These are phyloP conservation scores for Colletotrichum lentis DNA, from an alignment of 2,329 filamentous ascomycete species.

Conservation along the genomic window DNA sequence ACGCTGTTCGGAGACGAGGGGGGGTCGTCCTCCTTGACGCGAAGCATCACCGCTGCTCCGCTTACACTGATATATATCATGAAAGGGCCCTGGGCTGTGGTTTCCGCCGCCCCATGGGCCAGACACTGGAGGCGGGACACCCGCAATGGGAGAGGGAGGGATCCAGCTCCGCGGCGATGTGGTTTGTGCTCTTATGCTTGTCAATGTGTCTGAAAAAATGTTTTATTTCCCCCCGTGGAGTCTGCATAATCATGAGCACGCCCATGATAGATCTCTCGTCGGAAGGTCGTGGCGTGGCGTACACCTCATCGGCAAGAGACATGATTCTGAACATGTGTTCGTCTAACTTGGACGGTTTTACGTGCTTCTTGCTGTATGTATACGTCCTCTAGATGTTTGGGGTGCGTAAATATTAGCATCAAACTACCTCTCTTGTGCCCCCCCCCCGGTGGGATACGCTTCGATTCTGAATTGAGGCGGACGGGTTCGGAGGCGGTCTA, in stretches of 20 bases:
- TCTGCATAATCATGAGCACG: neutral
- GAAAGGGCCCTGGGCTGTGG: no score
- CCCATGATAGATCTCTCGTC: neutral
- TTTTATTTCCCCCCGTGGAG: neutral
- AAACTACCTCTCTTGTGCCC: no score
- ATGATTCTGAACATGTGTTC: neutral
- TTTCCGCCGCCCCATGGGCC: neutral
- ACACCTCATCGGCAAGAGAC: neutral
- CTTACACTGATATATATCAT: neutral
- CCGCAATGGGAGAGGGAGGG: no score
- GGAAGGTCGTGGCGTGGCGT: neutral
- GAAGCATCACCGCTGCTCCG: neutral
- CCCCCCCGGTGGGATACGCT: no score
- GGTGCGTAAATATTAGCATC: no score
- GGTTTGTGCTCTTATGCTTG: neutral
- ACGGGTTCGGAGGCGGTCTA: no score
- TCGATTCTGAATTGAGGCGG: no score
- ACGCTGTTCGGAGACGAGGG: neutral
- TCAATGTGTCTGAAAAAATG: neutral
- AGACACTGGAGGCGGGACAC: neutral
- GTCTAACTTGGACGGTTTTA: no score
- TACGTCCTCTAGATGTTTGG: no score
- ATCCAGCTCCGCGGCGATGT: neutral
- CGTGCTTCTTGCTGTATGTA: no score
- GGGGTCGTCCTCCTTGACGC: neutral